phyloP scores from a whole-genome alignment of 129 eudicot genomes.

The Kitagawia praeruptora region DNA sequence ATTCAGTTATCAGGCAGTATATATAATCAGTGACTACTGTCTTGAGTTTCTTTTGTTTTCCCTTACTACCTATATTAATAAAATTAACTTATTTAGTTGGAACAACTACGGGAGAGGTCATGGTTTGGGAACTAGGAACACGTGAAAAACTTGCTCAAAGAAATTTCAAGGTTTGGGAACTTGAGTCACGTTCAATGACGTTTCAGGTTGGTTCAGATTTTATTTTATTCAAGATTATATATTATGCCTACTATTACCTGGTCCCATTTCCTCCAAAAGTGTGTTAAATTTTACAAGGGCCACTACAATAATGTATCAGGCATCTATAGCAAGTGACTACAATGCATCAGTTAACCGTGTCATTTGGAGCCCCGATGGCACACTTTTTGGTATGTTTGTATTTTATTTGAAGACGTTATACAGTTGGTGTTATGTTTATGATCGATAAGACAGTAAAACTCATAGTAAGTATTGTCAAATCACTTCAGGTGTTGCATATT shows the following conservation, averaged over 20 bases:
- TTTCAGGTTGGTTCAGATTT: conserved; percentile 43
- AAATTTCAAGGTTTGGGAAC: conserved; percentile 69
- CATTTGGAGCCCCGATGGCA: conserved; percentile 77
- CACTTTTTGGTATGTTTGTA: conserved; percentile 46
- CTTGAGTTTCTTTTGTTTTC: neutral
- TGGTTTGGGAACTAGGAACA: conserved; percentile 66
- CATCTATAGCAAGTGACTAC: conserved; percentile 53
- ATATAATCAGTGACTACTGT: neutral
- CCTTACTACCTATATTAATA: conserved; percentile 1
- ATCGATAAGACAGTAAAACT: neutral
- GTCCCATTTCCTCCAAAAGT: neutral
- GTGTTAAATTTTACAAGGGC: neutral
- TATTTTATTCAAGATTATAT: neutral
- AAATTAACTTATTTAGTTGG: conserved; percentile 40
- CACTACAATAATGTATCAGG: conserved; percentile 22
- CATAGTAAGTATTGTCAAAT: neutral
- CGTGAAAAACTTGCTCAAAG: conserved; percentile 60
- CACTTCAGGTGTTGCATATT: conserved; percentile 73
- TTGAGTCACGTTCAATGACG: conserved; percentile 45
- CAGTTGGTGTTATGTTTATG: neutral
- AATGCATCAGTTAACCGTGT: conserved; percentile 68
- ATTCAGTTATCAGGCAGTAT: neutral
- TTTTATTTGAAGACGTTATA: neutral
- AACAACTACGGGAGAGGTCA: conserved; percentile 54
- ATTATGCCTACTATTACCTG: neutral